phyloP scores from a whole-genome alignment of 352 stramenopile species.

The Thraustotheca clavata region DNA sequence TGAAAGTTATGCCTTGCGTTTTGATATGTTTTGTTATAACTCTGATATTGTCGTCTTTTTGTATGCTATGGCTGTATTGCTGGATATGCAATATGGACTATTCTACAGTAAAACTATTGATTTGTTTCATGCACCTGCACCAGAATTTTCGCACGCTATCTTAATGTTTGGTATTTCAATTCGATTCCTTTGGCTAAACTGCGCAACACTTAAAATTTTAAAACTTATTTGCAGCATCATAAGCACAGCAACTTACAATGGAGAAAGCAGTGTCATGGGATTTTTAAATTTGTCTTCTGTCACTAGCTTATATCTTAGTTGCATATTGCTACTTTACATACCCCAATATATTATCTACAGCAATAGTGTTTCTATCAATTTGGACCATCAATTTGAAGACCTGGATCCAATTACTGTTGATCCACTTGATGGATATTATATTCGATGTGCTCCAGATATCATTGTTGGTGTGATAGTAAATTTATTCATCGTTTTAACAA shows the following conservation, averaged over 20 bases:
- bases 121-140: background rate
- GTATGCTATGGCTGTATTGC: background rate
- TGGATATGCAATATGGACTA: conserved; percentile 3
- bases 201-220: conserved; percentile 2
- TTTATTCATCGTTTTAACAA: background rate
- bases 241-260: background rate
- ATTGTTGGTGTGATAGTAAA: background rate
- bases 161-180: background rate
- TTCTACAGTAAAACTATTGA: background rate
- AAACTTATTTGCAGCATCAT: conserved; percentile 1
- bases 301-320: background rate
- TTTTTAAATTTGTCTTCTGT: conserved; percentile 5
- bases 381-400: background rate
- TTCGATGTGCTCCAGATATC: background rate
- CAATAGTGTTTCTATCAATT: conserved; percentile 1
- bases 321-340: background rate
- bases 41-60: conserved; percentile 17
- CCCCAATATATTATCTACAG: conserved; percentile 11
- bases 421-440: conserved; percentile 13
- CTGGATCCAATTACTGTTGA: background rate
- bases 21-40: conserved; percentile 18
- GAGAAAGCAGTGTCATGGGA: conserved; percentile 10
- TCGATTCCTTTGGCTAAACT: conserved; percentile 13
- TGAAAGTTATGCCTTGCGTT: background rate
- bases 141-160: background rate